A percentile compares a stretch with the other conserved stretches of the same genome.
Conservation (phyloP, 2,329 filamentous ascomycete genomes). For the Fusarium sp. region DNA sequence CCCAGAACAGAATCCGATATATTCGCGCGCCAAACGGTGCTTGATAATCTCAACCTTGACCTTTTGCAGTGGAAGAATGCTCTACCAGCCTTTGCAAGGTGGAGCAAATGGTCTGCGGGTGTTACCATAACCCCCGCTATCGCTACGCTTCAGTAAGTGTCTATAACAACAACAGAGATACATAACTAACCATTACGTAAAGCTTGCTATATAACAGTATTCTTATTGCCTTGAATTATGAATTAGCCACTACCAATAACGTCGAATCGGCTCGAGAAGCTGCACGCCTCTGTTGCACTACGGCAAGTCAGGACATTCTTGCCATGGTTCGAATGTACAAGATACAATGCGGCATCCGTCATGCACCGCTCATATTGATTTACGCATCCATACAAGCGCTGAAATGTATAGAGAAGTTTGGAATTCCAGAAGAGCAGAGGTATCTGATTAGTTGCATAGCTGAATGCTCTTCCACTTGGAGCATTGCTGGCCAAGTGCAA, state of each 20-base stretch:
- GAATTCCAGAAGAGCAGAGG: conserved; percentile 8
- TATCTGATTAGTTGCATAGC: background rate
- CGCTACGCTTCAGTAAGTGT: background rate
- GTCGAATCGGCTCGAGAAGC: background rate
- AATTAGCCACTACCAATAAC: background rate
- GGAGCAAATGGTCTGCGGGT: background rate
- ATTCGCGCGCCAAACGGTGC: background rate
- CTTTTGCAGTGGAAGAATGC: background rate
- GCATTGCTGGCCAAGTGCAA: no score
- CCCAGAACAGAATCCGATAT: conserved; percentile 1
- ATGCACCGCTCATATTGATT: conserved; percentile 9
- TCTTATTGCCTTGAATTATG: conserved; percentile 3
- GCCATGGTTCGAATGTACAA: background rate
- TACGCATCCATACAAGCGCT: background rate
- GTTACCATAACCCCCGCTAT: background rate
- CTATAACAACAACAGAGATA: background rate
- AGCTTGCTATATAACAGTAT: conserved; percentile 2
- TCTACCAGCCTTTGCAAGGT: background rate
- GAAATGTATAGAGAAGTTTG: background rate
- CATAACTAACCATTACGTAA: accelerated
- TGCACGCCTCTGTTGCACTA: background rate
- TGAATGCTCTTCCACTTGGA: conserved; percentile 2
- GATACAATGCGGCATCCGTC: background rate
- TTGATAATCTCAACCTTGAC: conserved; percentile 1
- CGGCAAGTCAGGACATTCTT: conserved; percentile 1